phyloP scores from a whole-genome alignment of 2,329 filamentous ascomycete species.

The Dendrostoma leiphaemia region DNA sequence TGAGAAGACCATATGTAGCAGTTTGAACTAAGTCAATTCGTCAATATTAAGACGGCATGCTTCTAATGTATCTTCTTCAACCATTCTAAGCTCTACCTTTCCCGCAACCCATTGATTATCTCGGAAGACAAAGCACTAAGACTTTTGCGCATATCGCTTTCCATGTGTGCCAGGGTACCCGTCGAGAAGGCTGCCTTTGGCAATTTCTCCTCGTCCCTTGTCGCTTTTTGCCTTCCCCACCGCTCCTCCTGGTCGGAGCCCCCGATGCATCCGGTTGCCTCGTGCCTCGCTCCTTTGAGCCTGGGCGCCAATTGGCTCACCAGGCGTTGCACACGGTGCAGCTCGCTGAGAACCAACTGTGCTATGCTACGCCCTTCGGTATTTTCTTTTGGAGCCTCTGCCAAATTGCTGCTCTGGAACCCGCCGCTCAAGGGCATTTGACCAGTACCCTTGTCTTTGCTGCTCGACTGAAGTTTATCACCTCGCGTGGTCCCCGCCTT shows the following conservation, averaged over 20 bases:
- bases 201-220: no score
- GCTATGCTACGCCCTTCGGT: background rate
- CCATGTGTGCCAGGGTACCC: conserved; percentile 21
- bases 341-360: conserved; percentile 32
- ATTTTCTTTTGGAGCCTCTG: background rate
- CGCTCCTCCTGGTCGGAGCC: background rate
- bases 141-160: conserved; percentile 21
- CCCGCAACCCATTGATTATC: conserved; percentile 15
- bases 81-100: conserved; percentile 5
- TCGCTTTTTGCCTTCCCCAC: background rate
- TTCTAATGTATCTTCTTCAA: no score
- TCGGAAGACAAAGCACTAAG: conserved; percentile 18
- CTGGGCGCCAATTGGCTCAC: conserved; percentile 25
- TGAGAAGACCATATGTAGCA: no score
- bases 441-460: background rate
- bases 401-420: no score
- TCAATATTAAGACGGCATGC: no score
- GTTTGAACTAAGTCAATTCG: no score
- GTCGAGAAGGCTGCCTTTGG: background rate
- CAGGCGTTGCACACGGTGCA: conserved; percentile 30
- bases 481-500: background rate
- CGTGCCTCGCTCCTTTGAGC: no score
- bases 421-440: no score
- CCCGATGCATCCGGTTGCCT: no score
- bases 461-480: no score